Conservation (phyloP, 768 basidiomycete genomes). For the Porpolomopsis calyptriformis region DNA sequence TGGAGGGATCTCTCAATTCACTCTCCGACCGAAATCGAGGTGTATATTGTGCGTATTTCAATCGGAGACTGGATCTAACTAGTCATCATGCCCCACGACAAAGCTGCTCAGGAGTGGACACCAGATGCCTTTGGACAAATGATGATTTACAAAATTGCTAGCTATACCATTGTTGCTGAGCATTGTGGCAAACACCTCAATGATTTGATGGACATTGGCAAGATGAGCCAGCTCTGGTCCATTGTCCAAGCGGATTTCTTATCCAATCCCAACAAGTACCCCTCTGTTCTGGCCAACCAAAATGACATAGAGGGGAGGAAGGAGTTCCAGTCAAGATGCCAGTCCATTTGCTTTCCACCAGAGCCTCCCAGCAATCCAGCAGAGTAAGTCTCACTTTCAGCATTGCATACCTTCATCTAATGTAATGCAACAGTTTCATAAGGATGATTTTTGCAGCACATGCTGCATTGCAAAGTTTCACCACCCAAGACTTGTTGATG, state of each 20-base stretch:
- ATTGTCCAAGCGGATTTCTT: neutral
- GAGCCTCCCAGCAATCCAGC: neutral
- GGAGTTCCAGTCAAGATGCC: neutral
- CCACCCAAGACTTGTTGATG: neutral
- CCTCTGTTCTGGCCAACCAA: neutral
- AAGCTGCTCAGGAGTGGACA: neutral
- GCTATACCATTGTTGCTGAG: neutral
- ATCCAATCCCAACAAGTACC: neutral
- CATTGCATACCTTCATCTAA: neutral
- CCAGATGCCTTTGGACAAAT: slow-evolving; percentile 1
- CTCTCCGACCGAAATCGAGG: too few relatives aligned
- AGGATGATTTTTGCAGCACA: slow-evolving; percentile 3
- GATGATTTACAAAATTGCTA: neutral
- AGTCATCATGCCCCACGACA: neutral
- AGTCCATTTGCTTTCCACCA: slow-evolving; percentile 2
- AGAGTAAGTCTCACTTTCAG: neutral
- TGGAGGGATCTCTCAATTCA: too few relatives aligned
- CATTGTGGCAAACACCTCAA: neutral
- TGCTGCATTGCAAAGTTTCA: neutral
- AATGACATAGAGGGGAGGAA: neutral
- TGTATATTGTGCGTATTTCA: too few relatives aligned
- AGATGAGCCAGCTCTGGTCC: neutral
- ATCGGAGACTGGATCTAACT: too few relatives aligned
- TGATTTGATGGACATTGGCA: neutral
- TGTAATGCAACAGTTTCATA: neutral